Evolutionary conservation across 1,139 yeast species (phyloP), one percentile per base, ranked within the genome.

Genomic region (Zygosaccharomyces sapae): DNA sequence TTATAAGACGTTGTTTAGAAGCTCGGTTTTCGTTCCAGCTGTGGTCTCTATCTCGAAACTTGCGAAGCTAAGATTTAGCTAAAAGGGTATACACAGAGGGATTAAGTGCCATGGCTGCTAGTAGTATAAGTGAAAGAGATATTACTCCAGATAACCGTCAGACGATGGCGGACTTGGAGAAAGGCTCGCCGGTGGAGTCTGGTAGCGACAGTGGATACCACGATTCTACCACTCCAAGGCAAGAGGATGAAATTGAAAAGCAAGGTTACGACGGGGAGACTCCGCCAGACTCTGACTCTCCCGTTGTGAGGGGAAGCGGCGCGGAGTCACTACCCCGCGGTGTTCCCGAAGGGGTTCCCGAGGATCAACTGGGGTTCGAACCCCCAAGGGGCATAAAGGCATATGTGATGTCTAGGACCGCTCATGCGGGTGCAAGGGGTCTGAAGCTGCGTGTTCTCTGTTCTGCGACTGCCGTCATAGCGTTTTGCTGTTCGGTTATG

Each of bases 401-500:
- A 3, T 27, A 38, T 22, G 3, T 38, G 24, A 2, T 38, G 34
- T 38, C 41, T 35, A 46, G 52, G 24, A 49, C 52, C 16, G 31
- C 40, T n/a, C 49, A 46, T 27, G 47, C 22, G 25, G 58, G 59
- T 6, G 39, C 54, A 4, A 43, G 50, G 34, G 87, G 87, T 41
- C 58, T 58, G 44, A 55, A 54, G 24, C 66, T 76, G 36, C 68
- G 75, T 51, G 54, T 59, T 4, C 70, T 76, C 18, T 72, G 83
- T 52, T 80, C 89, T 0, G 51, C 72, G 19, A 70, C 78, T 35
- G 81, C 89, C 42, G 81, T 80, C 41, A 73, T 77, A 38, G 89
- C 87, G 10, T 85, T 85, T 76, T 85, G 22, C 70, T 79, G 41
- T 85, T 85, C 61, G 94, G 95, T 49, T 84, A 83, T 60, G 90